Evolutionary conservation across 1,284 basidiomycete genomes (phyloP).

Genomic region (Phellopilus nigrolimitatus): DNA sequence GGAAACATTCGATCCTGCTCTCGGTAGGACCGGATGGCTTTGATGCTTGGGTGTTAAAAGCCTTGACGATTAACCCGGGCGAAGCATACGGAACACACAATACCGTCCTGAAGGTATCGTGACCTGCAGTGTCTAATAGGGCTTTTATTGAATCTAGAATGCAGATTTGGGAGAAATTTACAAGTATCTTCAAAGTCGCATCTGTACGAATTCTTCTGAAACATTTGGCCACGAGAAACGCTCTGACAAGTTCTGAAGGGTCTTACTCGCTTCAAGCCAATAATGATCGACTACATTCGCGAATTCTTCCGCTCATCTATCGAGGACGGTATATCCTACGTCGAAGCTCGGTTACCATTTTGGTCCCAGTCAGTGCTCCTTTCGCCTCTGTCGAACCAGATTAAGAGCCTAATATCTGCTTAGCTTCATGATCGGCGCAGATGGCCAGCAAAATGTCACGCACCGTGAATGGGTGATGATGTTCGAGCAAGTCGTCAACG

Average conservation of each 20-base stretch:
- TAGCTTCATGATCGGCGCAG: conserved; percentile 45
- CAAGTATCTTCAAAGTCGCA: conserved; percentile 45
- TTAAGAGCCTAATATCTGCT: background rate
- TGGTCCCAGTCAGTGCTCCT: conserved; percentile 39
- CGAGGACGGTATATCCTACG: conserved; percentile 69
- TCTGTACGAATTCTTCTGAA: conserved; percentile 32
- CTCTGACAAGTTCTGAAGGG: conserved; percentile 20
- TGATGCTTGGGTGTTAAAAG: conserved; percentile 55
- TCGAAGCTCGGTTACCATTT: conserved; percentile 71
- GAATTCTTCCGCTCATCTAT: conserved; percentile 60
- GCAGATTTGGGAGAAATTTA: conserved; percentile 72
- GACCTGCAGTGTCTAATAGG: background rate
- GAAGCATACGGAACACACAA: conserved; percentile 71
- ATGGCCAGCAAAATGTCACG: conserved; percentile 51
- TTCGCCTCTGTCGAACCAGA: background rate
- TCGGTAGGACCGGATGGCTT: conserved; percentile 63
- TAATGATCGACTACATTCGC: conserved; percentile 54
- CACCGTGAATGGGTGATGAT: conserved; percentile 59
- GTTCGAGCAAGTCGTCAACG: conserved; percentile 51
- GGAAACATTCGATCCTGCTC: conserved; percentile 40
- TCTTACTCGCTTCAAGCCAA: conserved; percentile 50
- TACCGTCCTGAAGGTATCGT: conserved; percentile 52
- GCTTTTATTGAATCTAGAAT: background rate
- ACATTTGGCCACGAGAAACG: background rate
- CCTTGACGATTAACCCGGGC: conserved; percentile 59